Evolutionary conservation across 2,329 filamentous ascomycete species (phyloP).

Genomic region (Aschersonia sp.): DNA sequence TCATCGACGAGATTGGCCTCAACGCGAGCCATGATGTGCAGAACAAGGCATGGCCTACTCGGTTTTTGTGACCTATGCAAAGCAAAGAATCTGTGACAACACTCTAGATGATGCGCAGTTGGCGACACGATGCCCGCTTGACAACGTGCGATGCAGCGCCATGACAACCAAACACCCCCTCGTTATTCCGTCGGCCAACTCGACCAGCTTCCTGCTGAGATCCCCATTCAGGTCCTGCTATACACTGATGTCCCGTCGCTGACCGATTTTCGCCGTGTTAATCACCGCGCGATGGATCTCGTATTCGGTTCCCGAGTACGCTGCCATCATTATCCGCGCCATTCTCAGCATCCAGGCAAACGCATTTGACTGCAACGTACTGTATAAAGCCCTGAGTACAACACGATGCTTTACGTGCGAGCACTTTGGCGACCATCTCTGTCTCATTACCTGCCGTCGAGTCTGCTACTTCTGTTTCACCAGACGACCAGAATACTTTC

Average conservation of each 20-base stretch:
- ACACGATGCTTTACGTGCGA: slow-evolving; percentile 19
- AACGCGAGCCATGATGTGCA: background rate
- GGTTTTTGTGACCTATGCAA: background rate
- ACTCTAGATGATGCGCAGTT: slow-evolving; percentile 8
- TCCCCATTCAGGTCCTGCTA: slow-evolving; percentile 13
- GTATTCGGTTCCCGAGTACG: slow-evolving; percentile 22
- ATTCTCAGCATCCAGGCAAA: slow-evolving; percentile 18
- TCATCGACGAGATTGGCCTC: too few species aligned
- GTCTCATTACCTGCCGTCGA: slow-evolving; percentile 21
- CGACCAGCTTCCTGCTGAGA: slow-evolving; percentile 15
- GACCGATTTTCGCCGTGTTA: slow-evolving; percentile 20
- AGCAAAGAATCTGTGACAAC: background rate
- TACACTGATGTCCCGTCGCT: slow-evolving; percentile 19
- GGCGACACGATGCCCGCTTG: slow-evolving; percentile 9
- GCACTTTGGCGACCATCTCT: slow-evolving; percentile 22
- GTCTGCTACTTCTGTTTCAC: slow-evolving; percentile 25
- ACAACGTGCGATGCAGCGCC: slow-evolving; percentile 10
- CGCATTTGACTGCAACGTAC: slow-evolving; percentile 13
- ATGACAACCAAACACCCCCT: background rate
- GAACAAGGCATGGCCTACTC: background rate
- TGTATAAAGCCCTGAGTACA: slow-evolving; percentile 18
- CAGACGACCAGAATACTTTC: slow-evolving; percentile 13
- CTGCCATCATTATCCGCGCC: slow-evolving; percentile 15
- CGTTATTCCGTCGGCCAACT: slow-evolving; percentile 11
- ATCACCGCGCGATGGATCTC: slow-evolving; percentile 16